Base-by-base conservation (phyloP, 2,329 filamentous ascomycete species). In the Scytalidium sp. region DNA sequence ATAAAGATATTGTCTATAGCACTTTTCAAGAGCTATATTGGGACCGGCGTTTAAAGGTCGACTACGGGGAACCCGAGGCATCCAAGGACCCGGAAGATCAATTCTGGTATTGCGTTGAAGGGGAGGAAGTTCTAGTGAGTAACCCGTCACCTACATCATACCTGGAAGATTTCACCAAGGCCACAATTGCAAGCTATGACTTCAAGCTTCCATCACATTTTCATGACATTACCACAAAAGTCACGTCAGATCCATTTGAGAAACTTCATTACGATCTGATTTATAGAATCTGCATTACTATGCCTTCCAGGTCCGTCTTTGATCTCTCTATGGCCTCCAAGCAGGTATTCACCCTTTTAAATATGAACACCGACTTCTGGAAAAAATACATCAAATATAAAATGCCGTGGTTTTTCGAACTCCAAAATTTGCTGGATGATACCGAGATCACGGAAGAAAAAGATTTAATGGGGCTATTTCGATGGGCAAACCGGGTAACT, bases 341-440 rank as follows among this genome's bases (percentile, higher is more conserved):
- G 49, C n/a, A 21, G 5, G 25, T 50, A 20, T 19, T 22, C 21
- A 17, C 27, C 22, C 21, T 17, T 11, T 27, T 50, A 11, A 20
- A 27, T 19, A 15, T 27, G 2, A 47, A 45, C 41, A 15, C 9
- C 2, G 20, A 10, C 29, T 50, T 50, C 27, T 50, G 49, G 49
- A 44, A 39, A 21, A n/a, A 40, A 22, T 20, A 25, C 8, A 47
- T 50, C 9, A 25, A 41, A 21, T 17, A 19, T 8, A 11, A 5
- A 9, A 47, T 47, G 45, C 49, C 29, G 22, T 51, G 49, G 49
- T 51, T 51, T 36, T 51, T 48, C n/a, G 45, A 48, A 29, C 19
- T 51, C 21, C 41, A 51, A 13, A 22, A 45, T 13, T 15, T 45
- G 19, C 11, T 48, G 15, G 20, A 51, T n/a, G 17, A 22, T 19